Conservation (phyloP, 139 green algal genomes). For the Axilococcus clingmanii region DNA sequence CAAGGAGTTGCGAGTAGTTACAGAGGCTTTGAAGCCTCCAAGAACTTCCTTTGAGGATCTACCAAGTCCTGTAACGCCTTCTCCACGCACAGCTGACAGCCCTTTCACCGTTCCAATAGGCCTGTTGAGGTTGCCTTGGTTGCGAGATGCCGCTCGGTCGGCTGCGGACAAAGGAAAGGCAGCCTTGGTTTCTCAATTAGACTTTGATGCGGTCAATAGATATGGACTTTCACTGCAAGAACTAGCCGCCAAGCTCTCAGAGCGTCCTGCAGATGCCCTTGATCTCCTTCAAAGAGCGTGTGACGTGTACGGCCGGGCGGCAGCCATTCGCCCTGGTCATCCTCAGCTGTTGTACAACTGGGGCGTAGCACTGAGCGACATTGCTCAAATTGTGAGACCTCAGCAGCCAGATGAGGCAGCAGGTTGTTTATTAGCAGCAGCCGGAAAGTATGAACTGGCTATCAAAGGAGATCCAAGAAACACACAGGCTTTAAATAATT, state of each 20-base stretch:
- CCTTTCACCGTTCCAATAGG: slow-evolving; percentile 10
- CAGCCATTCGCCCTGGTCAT: background rate
- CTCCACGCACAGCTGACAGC: background rate
- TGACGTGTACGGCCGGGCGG: background rate
- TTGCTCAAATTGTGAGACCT: slow-evolving; percentile 32
- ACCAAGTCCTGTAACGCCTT: background rate
- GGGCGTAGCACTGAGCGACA: slow-evolving; percentile 62
- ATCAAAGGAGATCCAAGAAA: slow-evolving; percentile 47
- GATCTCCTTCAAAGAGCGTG: slow-evolving; percentile 21
- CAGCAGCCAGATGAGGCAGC: background rate
- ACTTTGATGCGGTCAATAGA: slow-evolving; percentile 54
- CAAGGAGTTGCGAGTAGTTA: background rate
- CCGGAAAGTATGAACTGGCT: slow-evolving; percentile 52
- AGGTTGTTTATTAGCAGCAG: slow-evolving; percentile 31
- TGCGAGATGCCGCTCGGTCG: slow-evolving; percentile 40
- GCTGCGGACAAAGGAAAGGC: slow-evolving; percentile 29
- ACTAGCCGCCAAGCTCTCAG: slow-evolving; percentile 15
- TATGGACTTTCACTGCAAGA: slow-evolving; percentile 64
- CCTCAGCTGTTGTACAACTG: slow-evolving; percentile 55
- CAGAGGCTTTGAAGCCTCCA: background rate
- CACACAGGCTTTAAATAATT: slow-evolving; percentile 73
- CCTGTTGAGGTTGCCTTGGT: slow-evolving; percentile 11
- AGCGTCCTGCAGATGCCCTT: background rate
- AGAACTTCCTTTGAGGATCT: too few relatives aligned
- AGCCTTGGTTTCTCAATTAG: background rate